A percentile compares a stretch with the other conserved stretches of the same genome.
Conservation (phyloP, 2,329 filamentous ascomycete species). For the Aspergillus proliferans region DNA sequence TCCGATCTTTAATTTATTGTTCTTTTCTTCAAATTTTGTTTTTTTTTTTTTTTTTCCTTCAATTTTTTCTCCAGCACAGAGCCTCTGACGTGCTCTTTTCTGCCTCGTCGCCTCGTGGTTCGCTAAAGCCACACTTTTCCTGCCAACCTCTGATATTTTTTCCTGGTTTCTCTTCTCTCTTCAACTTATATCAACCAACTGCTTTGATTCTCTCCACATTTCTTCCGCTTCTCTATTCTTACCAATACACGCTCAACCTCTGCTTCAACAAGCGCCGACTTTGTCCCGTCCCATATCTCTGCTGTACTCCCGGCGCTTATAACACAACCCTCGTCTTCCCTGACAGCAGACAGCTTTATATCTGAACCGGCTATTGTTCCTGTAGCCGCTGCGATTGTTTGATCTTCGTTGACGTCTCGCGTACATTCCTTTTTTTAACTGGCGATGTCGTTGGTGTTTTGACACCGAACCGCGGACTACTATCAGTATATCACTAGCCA, state of each 20-base stretch:
- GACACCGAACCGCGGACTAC: not conserved
- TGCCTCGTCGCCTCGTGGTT: no score
- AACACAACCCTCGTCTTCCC: not conserved
- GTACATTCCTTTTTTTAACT: not conserved
- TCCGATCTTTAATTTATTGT: no score
- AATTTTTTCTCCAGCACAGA: no score
- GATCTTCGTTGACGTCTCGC: conserved; percentile 8
- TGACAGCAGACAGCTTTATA: not conserved
- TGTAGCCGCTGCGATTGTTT: conserved; percentile 21
- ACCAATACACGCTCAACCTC: not conserved
- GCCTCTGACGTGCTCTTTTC: no score
- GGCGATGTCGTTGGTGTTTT: not conserved
- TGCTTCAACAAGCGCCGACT: not conserved
- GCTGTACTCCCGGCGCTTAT: not conserved
- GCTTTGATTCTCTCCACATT: not conserved
- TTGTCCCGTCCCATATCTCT: not conserved
- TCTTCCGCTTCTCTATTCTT: not conserved
- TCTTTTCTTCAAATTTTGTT: no score
- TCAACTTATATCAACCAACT: no score
- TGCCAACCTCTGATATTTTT: no score
- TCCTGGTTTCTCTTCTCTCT: no score
- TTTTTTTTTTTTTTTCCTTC: no score
- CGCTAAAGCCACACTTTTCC: no score
- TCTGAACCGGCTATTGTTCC: not conserved
- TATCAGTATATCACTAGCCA: not conserved